Percentiles rank a stretch among this genome's conserved stretches.
Conservation (phyloP, 1,284 basidiomycete genomes). For the Trichosporon inkin region DNA sequence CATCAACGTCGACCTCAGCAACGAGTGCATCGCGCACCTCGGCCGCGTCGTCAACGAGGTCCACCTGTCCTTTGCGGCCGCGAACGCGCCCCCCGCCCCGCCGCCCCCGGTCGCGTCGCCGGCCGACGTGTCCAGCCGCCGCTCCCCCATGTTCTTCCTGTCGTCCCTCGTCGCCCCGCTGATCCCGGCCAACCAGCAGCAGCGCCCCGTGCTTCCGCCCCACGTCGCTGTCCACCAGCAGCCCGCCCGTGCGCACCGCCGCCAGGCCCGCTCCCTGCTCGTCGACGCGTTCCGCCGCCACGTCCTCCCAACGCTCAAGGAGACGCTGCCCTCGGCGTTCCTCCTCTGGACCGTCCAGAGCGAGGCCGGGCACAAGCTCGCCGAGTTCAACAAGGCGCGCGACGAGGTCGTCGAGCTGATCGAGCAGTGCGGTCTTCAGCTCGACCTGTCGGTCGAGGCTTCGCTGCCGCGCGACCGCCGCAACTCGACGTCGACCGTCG, state of each 20-base stretch:
- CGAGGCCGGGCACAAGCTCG: conserved; percentile 33
- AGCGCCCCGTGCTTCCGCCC: conserved; percentile 15
- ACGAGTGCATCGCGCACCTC: conserved; percentile 31
- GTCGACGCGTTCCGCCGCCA: conserved; percentile 69
- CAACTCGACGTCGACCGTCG: conserved; percentile 10
- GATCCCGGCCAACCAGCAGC: conserved; percentile 20
- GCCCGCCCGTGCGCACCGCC: conserved; percentile 59
- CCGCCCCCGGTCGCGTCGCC: conserved; percentile 29
- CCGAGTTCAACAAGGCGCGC: conserved; percentile 35
- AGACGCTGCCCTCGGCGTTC: conserved; percentile 41
- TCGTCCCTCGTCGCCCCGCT: conserved; percentile 46
- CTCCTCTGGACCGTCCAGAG: conserved; percentile 43
- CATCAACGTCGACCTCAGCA: conserved; percentile 35
- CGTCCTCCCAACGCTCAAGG: conserved; percentile 56
- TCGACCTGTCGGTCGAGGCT: conserved; percentile 12
- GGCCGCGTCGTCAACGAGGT: conserved; percentile 48
- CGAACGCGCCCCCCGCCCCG: conserved; percentile 21
- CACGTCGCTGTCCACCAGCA: conserved; percentile 25
- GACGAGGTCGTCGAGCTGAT: conserved; percentile 35
- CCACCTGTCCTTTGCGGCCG: conserved; percentile 44
- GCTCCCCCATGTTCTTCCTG: conserved; percentile 42
- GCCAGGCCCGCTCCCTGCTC: conserved; percentile 66
- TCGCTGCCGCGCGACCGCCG: neutral
- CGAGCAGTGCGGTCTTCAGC: conserved; percentile 25
- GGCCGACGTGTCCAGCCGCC: conserved; percentile 25